Evolutionary conservation across 352 stramenopile species (phyloP).

Genomic region (Pilasporangium apinafurcum): DNA sequence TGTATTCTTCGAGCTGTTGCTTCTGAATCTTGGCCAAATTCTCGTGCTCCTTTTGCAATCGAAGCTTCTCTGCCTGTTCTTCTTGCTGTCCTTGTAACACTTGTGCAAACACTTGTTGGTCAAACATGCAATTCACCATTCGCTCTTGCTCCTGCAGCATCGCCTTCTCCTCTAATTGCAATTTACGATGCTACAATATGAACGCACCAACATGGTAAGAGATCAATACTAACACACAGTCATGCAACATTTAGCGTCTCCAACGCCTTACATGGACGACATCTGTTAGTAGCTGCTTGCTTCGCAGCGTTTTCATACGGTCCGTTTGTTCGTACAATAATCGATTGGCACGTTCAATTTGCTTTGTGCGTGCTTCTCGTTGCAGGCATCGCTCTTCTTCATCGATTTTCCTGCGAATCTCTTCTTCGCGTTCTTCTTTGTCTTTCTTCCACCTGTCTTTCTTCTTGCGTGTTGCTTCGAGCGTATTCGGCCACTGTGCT

Average conservation of each 20-base stretch:
- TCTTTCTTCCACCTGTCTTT: constrained; percentile 90
- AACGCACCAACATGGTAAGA: neutral
- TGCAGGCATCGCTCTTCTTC: constrained; percentile 75
- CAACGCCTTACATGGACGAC: constrained; percentile 55
- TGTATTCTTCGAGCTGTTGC: constrained; percentile 80
- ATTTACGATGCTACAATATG: constrained; percentile 50
- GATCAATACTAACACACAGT: neutral
- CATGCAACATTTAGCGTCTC: neutral
- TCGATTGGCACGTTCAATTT: constrained; percentile 82
- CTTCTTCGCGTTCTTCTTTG: constrained; percentile 80
- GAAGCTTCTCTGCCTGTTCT: constrained; percentile 34
- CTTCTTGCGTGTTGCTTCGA: constrained; percentile 86
- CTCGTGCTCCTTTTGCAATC: constrained; percentile 36
- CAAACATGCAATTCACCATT: constrained; percentile 31
- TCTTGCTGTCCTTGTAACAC: constrained; percentile 48
- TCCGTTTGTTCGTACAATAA: constrained; percentile 90
- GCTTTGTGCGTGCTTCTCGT: constrained; percentile 55
- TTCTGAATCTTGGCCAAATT: constrained; percentile 56
- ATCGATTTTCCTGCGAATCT: constrained; percentile 63
- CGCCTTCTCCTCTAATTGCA: constrained; percentile 76
- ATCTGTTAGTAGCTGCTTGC: constrained; percentile 80
- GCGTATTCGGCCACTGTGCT: constrained; percentile 87
- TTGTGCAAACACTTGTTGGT: constrained; percentile 37
- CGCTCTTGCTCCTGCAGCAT: constrained; percentile 50
- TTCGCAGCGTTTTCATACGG: constrained; percentile 88